A percentile compares a stretch with the other conserved stretches of the same genome.
Evolutionary conservation across 1,139 yeast species (phyloP).

Genomic region (Protomyces inouyei): DNA sequence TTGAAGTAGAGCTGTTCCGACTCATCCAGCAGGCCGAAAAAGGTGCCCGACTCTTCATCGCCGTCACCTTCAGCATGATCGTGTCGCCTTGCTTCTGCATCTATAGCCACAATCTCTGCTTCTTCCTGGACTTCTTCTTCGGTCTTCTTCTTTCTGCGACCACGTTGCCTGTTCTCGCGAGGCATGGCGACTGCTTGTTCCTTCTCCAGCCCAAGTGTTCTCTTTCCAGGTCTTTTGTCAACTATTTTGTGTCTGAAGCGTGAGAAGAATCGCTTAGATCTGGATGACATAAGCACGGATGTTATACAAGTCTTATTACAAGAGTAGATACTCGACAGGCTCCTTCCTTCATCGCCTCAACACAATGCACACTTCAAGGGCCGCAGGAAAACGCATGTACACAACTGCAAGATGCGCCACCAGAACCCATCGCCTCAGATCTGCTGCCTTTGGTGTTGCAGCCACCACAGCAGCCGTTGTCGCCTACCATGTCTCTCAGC

Average conservation of each 20-base stretch:
- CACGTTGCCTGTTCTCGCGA: slow-evolving; percentile 22
- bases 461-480: slow-evolving; percentile 1
- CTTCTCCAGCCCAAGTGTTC: no score
- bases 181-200: slow-evolving; percentile 5
- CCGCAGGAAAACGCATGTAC: neutral
- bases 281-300: no score
- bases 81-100: neutral
- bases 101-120: neutral
- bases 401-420: slow-evolving; percentile 2
- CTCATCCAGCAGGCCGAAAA: slow-evolving; percentile 27
- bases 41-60: slow-evolving; percentile 7
- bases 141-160: slow-evolving; percentile 23
- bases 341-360: no score
- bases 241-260: neutral
- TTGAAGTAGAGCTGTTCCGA: slow-evolving; percentile 30
- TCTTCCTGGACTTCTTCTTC: neutral
- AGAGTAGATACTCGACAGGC: no score
- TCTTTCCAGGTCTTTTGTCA: neutral
- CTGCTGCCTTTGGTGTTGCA: neutral
- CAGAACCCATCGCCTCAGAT: neutral
- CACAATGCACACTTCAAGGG: neutral
- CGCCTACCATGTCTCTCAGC: neutral
- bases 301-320: no score
- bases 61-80: neutral
- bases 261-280: neutral